Percentiles rank a stretch among this genome's conserved stretches.
Evolutionary conservation across 768 basidiomycete species (phyloP).

Genomic region (Boletus tomentosulus): DNA sequence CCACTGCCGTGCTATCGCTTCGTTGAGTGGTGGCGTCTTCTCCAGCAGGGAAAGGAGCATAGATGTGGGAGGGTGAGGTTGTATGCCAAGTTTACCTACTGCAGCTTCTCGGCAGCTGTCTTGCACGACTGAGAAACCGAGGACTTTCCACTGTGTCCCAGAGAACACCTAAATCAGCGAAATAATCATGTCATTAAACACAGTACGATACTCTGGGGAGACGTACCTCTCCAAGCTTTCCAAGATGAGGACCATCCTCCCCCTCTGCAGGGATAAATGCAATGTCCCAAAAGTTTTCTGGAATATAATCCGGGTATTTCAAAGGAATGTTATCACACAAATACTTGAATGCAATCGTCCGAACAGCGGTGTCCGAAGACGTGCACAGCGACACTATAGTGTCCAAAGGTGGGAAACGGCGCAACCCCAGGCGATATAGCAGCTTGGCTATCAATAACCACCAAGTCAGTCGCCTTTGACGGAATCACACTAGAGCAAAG

Average conservation of each 20-base stretch:
- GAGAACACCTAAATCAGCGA: conserved; percentile 56
- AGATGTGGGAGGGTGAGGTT: conserved; percentile 61
- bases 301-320: conserved; percentile 58
- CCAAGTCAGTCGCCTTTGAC: not conserved
- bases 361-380: conserved; percentile 44
- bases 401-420: conserved; percentile 62
- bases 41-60: conserved; percentile 57
- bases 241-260: conserved; percentile 49
- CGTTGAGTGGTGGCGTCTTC: conserved; percentile 52
- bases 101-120: conserved; percentile 49
- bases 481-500: not conserved
- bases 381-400: conserved; percentile 68
- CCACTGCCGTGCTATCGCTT: conserved; percentile 54
- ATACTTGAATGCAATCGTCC: conserved; percentile 71
- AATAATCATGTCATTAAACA: not conserved
- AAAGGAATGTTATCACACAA: conserved; percentile 67
- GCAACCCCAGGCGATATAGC: conserved; percentile 66
- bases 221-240: conserved; percentile 59
- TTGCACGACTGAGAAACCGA: conserved; percentile 76
- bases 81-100: conserved; percentile 60
- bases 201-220: not conserved
- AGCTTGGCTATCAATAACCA: conserved; percentile 61
- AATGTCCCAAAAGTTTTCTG: conserved; percentile 49
- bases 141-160: conserved; percentile 56
- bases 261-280: conserved; percentile 77